Conservation (phyloP, 805 yeast species). For the Kockiozyma suomiensis region DNA sequence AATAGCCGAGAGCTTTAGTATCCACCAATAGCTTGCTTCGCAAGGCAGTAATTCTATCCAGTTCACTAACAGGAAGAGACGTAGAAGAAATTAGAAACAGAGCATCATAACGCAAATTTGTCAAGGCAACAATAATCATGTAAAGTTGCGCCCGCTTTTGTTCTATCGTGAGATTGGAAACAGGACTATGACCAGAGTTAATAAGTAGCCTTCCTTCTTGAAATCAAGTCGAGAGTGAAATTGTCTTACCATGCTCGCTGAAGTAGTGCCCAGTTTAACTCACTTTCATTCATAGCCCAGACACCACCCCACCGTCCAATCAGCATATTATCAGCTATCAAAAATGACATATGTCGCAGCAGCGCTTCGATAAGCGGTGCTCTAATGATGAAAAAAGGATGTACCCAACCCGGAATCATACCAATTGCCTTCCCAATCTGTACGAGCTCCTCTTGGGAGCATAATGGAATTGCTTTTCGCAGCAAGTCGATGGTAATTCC, state of each 20-base stretch:
- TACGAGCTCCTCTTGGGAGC: constrained; percentile 23
- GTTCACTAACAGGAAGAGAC: not conserved
- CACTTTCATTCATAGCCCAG: constrained; percentile 51
- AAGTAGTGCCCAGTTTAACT: constrained; percentile 48
- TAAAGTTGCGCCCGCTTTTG: constrained; percentile 22
- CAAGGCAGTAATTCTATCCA: not conserved
- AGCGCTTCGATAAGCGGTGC: constrained; percentile 47
- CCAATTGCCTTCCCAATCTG: constrained; percentile 33
- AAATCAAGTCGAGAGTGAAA: too few relatives aligned
- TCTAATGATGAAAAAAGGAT: constrained; percentile 43
- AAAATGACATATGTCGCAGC: constrained; percentile 49
- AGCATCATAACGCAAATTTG: constrained; percentile 9
- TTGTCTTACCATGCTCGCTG: constrained; percentile 32
- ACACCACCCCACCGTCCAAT: constrained; percentile 50
- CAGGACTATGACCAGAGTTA: constrained; percentile 5
- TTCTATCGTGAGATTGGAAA: constrained; percentile 13
- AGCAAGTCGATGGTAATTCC: not conserved
- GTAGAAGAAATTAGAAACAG: constrained; percentile 10
- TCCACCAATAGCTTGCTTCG: constrained; percentile 5
- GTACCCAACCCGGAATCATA: constrained; percentile 32
- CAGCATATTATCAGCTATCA: constrained; percentile 56
- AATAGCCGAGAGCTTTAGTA: not conserved
- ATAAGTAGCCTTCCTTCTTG: not conserved
- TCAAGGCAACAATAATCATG: constrained; percentile 9
- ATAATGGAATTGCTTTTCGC: constrained; percentile 7